A percentile compares a stretch with the other conserved stretches of the same genome.
Conservation (phyloP, 2,329 filamentous ascomycete species). For the Claviceps purpurea region DNA sequence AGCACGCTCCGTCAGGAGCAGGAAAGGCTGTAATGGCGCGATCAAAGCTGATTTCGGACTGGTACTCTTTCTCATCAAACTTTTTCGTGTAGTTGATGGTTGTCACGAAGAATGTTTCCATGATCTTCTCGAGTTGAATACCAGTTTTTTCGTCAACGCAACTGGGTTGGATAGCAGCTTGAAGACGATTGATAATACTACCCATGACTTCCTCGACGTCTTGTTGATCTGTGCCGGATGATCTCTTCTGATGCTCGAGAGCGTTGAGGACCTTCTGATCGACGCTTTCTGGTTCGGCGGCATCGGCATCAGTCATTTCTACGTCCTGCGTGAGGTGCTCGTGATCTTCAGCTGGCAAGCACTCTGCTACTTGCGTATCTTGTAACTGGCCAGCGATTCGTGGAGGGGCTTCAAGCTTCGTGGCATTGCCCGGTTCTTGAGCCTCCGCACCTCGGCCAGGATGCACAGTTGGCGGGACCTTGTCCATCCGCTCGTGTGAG, state of each 20-base stretch:
- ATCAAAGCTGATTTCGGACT: slow-evolving; percentile 41
- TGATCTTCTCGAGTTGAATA: slow-evolving; percentile 71
- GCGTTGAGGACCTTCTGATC: slow-evolving; percentile 33
- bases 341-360: not conserved
- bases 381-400: not conserved
- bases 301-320: slow-evolving; percentile 16
- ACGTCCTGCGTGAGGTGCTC: slow-evolving; percentile 11
- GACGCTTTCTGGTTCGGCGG: slow-evolving; percentile 22
- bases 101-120: slow-evolving; percentile 53
- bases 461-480: slow-evolving; percentile 5
- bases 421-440: not conserved
- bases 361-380: not conserved
- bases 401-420: not conserved
- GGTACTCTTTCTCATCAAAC: slow-evolving; percentile 27
- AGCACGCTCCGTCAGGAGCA: slow-evolving; percentile 33
- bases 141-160: slow-evolving; percentile 47
- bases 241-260: slow-evolving; percentile 31
- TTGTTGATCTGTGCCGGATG: slow-evolving; percentile 58
- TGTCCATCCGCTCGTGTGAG: slow-evolving; percentile 22
- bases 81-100: slow-evolving; percentile 47
- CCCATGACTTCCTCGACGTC: slow-evolving; percentile 95
- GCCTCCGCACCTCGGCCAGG: slow-evolving; percentile 6
- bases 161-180: slow-evolving; percentile 70
- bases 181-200: slow-evolving; percentile 80
- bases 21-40: slow-evolving; percentile 49